Evolutionary conservation across 1,139 yeast species (phyloP).

Genomic region (Yamadazyma diospyri): DNA sequence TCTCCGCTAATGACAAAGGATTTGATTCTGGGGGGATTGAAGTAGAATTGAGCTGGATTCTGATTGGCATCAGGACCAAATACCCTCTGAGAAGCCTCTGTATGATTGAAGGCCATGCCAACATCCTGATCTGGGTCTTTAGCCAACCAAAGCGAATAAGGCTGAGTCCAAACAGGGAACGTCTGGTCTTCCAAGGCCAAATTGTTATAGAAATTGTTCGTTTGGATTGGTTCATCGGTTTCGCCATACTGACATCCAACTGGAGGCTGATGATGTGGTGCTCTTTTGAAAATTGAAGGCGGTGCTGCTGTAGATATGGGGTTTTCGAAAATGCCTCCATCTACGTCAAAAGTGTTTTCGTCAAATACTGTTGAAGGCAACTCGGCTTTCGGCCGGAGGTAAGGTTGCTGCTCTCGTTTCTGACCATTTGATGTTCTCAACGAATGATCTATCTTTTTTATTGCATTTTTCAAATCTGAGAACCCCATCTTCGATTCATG

Average conservation of each 20-base stretch:
- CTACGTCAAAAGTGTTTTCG: not conserved
- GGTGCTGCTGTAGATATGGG: slow-evolving; percentile 29
- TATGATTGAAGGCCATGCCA: slow-evolving; percentile 45
- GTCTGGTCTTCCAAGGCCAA: slow-evolving; percentile 43
- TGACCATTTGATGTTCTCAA: slow-evolving; percentile 4
- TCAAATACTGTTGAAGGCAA: slow-evolving; percentile 2
- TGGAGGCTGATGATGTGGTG: slow-evolving; percentile 28
- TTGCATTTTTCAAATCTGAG: slow-evolving; percentile 24
- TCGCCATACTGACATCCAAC: slow-evolving; percentile 24
- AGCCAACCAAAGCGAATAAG: slow-evolving; percentile 44
- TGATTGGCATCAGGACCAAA: slow-evolving; percentile 42
- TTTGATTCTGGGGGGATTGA: slow-evolving; percentile 45
- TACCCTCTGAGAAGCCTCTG: slow-evolving; percentile 38
- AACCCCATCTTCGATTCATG: slow-evolving; percentile 29
- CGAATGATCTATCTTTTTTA: slow-evolving; percentile 20
- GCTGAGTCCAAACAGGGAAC: slow-evolving; percentile 46
- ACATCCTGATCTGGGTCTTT: slow-evolving; percentile 36
- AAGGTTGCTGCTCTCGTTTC: not conserved
- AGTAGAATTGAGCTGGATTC: slow-evolving; percentile 40
- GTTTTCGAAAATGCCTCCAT: slow-evolving; percentile 14
- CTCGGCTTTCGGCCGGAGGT: slow-evolving; percentile 6
- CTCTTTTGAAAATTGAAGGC: slow-evolving; percentile 22
- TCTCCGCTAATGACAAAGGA: slow-evolving; percentile 39
- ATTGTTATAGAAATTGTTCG: slow-evolving; percentile 45
- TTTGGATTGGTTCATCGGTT: slow-evolving; percentile 34